Conservation (phyloP, 1,284 basidiomycete species). For the Ceratobasidium sp. region DNA sequence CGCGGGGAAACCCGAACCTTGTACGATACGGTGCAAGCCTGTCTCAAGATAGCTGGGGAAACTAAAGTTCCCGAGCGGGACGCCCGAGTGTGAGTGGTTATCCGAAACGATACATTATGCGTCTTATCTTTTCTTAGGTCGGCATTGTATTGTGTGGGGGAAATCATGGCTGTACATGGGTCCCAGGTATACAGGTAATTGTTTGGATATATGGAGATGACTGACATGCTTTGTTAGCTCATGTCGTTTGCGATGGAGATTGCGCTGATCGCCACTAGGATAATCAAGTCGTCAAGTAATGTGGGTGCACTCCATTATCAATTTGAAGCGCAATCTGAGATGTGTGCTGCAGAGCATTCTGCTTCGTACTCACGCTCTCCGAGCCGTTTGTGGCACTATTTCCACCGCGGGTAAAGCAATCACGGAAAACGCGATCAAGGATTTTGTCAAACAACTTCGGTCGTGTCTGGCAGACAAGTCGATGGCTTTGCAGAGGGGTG, state of each 20-base stretch:
- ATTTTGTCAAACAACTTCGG: constrained; percentile 87
- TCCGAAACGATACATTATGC: neutral
- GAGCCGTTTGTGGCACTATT: constrained; percentile 80
- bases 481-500: constrained; percentile 85
- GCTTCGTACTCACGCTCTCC: constrained; percentile 83
- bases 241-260: constrained; percentile 96
- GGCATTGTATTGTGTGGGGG: constrained; percentile 84
- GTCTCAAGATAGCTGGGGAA: constrained; percentile 79
- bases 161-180: constrained; percentile 86
- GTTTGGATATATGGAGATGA: constrained; percentile 25
- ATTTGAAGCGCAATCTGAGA: neutral
- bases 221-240: constrained; percentile 63
- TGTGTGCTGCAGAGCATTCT: constrained; percentile 69
- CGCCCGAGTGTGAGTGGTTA: constrained; percentile 69
- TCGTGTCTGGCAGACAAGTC: constrained; percentile 84
- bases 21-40: constrained; percentile 86
- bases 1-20: constrained; percentile 84
- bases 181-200: constrained; percentile 68
- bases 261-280: constrained; percentile 70
- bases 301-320: constrained; percentile 59
- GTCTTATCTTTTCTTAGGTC: constrained; percentile 61
- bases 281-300: constrained; percentile 71
- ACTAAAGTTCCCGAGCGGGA: constrained; percentile 74
- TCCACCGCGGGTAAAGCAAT: constrained; percentile 83
- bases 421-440: constrained; percentile 80